Base-by-base conservation (phyloP, 192 early-diverging fungal species). In the Coemansia sp. region DNA sequence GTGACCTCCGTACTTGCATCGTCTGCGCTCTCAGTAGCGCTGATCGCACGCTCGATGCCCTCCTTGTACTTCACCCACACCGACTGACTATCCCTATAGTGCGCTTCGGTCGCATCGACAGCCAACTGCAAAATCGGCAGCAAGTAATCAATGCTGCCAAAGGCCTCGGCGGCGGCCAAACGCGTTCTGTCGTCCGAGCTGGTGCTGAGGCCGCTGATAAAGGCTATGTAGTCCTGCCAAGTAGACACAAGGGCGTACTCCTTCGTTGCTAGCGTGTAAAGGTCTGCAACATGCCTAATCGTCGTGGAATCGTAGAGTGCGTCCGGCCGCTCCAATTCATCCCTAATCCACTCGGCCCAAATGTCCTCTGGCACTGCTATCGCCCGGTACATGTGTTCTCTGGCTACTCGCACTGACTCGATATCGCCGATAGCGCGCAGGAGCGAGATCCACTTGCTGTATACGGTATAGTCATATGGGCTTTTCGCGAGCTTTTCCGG, bases 201-300 rank as follows among this genome's bases (percentile, higher is more conserved):
- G 53, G 22, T 19, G 24, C 49, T 58, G 20, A 79, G 17, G 3
- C 65, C 19, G 7, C 25, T 56, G 3, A 36, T 61, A 67, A 71
- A 71, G n/a, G 67, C 68, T 14, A 74, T 51, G 40, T 74, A 80
- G n/a, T 17, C 12, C 57, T 80, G 72, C 77, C 77, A 80, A 19
- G 65, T 65, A 4, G 64, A 35, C 2, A 59, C n/a, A 9, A 69
- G 71, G 32, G 65, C 15, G 12, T 67, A 63, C 29, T 80, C 77
- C 25, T 20, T n/a, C 2, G 58, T 35, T 1, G 65, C 72, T 6
- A 27, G 14, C 8, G 71, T 62, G 54, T 61, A 75, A 4, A 80
- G 37, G 3, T 68, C 36, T 12, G 41, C 58, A 37, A 80, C 63
- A 14, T 60, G 32, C 10, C 15, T 54, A 19, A 80, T 25, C 6